Conservation (phyloP, 2,329 filamentous ascomycete genomes). For the Didymella sp. region DNA sequence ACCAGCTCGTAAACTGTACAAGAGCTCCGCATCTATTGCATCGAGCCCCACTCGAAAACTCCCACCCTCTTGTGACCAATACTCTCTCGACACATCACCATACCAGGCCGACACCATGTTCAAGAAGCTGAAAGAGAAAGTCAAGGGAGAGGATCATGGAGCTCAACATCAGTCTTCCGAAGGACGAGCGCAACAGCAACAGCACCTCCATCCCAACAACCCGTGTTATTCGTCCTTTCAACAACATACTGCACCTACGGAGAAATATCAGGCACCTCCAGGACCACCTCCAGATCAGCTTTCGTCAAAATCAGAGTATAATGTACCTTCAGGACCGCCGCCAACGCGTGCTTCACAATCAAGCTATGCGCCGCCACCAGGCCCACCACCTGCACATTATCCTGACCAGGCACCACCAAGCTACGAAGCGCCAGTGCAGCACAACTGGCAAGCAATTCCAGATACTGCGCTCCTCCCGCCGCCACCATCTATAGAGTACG, state of each 20-base stretch:
- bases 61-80: background rate
- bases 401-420: constrained; percentile 45
- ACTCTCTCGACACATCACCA: background rate
- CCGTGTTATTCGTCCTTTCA: constrained; percentile 29
- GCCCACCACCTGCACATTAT: constrained; percentile 36
- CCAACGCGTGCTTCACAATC: constrained; percentile 22
- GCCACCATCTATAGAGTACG: constrained; percentile 71
- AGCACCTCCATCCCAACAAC: constrained; percentile 38
- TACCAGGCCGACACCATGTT: constrained; percentile 34
- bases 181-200: constrained; percentile 32
- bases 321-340: constrained; percentile 29
- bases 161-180: constrained; percentile 10
- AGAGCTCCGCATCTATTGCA: background rate
- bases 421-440: constrained; percentile 62
- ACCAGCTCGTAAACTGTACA: background rate
- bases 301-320: constrained; percentile 22
- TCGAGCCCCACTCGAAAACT: background rate
- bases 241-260: constrained; percentile 22
- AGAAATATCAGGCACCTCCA: constrained; percentile 42
- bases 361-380: constrained; percentile 38
- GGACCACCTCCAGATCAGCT: constrained; percentile 40
- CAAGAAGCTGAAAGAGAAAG: constrained; percentile 46
- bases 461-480: constrained; percentile 76
- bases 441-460: constrained; percentile 76
- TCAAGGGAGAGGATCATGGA: constrained; percentile 37